phyloP scores from a whole-genome alignment of 106 monocot genomes.

The Acanthochlamys bracteata region DNA sequence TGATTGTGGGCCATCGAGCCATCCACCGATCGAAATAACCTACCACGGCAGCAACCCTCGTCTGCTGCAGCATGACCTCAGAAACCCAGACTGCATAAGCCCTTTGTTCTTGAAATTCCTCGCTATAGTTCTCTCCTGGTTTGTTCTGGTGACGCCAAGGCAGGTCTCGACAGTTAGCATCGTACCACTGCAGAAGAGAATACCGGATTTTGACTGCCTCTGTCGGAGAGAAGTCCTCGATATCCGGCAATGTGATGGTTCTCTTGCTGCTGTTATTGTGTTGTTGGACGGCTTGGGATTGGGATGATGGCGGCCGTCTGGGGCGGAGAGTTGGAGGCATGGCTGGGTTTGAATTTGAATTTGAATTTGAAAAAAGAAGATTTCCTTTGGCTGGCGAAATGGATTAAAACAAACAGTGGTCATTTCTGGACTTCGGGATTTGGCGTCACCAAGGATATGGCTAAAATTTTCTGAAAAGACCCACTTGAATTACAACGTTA shows the following conservation, averaged over 20 bases:
- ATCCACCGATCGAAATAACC: conserved; percentile 85
- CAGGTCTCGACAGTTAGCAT: conserved; percentile 44
- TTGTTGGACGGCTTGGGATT: too few relatives aligned
- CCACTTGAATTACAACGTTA: too few relatives aligned
- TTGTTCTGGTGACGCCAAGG: conserved; percentile 39
- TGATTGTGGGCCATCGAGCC: conserved; percentile 70
- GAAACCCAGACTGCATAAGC: conserved; percentile 97
- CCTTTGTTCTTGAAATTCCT: conserved; percentile 21
- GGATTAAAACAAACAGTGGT: too few relatives aligned
- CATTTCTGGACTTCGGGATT: too few relatives aligned
- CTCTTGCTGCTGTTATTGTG: too few relatives aligned
- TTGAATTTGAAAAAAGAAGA: too few relatives aligned
- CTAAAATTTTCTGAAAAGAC: too few relatives aligned
- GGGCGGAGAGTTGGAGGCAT: too few relatives aligned
- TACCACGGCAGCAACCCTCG: conserved; percentile 56
- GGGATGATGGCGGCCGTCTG: too few relatives aligned
- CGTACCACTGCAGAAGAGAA: conserved; percentile 81
- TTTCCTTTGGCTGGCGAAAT: too few relatives aligned
- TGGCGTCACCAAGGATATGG: too few relatives aligned
- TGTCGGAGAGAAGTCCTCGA: conserved; percentile 53
- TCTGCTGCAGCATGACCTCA: conserved; percentile 98
- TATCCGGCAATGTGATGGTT: conserved; percentile 17
- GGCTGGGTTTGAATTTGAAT: too few relatives aligned
- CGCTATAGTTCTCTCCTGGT: not conserved
- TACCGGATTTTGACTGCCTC: conserved; percentile 28